Evolutionary conservation across 2,329 filamentous ascomycete genomes (phyloP).

Genomic region (Sporothrix pallida): DNA sequence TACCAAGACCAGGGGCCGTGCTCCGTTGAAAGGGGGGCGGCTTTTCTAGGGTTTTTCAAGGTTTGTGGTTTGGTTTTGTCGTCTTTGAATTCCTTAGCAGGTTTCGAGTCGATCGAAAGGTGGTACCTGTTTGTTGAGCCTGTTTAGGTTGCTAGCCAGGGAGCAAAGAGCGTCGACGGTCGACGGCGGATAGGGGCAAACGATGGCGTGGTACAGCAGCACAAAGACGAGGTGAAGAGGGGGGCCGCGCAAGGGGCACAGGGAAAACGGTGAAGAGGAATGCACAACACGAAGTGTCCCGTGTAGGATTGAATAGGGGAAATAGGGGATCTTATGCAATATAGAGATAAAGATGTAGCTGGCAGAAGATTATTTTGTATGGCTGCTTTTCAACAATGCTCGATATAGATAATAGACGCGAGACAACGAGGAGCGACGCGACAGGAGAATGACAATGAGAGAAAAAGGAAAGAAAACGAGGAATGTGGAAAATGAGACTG

Average conservation of each 20-base stretch:
- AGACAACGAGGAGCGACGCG: neutral
- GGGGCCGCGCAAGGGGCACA: conserved; percentile 4
- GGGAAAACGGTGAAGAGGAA: conserved; percentile 26
- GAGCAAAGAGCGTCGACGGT: neutral
- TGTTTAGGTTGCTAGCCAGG: conserved; percentile 22
- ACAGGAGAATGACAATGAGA: neutral
- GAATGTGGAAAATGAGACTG: conserved; percentile 5
- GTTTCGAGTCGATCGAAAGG: conserved; percentile 23
- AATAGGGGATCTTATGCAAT: conserved; percentile 12
- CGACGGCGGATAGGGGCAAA: neutral
- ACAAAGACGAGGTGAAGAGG: conserved; percentile 15
- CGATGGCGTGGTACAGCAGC: conserved; percentile 28
- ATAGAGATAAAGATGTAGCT: conserved; percentile 1
- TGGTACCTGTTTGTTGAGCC: neutral
- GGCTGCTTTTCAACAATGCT: conserved; percentile 12
- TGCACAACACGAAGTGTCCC: neutral
- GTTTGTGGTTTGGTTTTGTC: neutral
- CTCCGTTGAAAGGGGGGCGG: neutral
- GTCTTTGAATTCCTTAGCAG: conserved; percentile 14
- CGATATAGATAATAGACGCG: conserved; percentile 23
- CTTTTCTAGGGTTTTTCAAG: conserved; percentile 4
- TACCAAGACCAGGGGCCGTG: conserved; percentile 16
- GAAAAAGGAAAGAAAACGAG: neutral
- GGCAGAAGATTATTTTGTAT: neutral
- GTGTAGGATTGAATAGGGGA: neutral